Evolutionary conservation across 148 eudicot species (phyloP).

Genomic region (Amaranthus hypochondriacus): DNA sequence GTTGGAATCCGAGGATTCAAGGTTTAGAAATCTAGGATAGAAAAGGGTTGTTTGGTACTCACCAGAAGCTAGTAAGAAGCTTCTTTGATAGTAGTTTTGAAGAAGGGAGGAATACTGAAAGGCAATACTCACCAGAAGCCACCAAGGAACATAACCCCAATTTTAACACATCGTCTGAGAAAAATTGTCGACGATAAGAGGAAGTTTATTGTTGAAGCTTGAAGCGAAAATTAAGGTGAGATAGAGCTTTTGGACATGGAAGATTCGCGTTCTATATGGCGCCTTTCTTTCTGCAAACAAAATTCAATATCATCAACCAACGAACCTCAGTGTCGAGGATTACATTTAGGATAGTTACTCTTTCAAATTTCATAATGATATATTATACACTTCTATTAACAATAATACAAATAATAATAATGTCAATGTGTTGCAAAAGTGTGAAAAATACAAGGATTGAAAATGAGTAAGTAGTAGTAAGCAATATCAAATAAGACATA

Average conservation of each 20-base stretch:
- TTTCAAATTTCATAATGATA: no score
- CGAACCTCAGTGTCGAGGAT: background rate
- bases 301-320: slow-evolving; percentile 13
- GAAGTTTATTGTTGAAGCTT: background rate
- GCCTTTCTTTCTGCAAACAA: slow-evolving; percentile 43
- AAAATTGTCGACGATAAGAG: background rate
- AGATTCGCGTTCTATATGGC: slow-evolving; percentile 43
- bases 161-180: background rate
- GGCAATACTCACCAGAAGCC: background rate
- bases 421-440: no score
- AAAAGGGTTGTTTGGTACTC: slow-evolving; percentile 7
- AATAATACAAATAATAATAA: no score
- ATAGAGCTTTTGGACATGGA: slow-evolving; percentile 24
- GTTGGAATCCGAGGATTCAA: background rate
- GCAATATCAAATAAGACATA: no score
- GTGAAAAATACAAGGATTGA: no score
- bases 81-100: slow-evolving; percentile 4
- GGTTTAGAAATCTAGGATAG: background rate
- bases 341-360: background rate
- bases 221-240: slow-evolving; percentile 9
- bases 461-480: no score
- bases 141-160: background rate
- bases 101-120: background rate
- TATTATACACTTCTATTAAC: no score
- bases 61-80: background rate